Percentiles rank a stretch among this genome's conserved stretches.
Conservation (phyloP, 345 rosid species). For the Melaleuca quinquenervia region DNA sequence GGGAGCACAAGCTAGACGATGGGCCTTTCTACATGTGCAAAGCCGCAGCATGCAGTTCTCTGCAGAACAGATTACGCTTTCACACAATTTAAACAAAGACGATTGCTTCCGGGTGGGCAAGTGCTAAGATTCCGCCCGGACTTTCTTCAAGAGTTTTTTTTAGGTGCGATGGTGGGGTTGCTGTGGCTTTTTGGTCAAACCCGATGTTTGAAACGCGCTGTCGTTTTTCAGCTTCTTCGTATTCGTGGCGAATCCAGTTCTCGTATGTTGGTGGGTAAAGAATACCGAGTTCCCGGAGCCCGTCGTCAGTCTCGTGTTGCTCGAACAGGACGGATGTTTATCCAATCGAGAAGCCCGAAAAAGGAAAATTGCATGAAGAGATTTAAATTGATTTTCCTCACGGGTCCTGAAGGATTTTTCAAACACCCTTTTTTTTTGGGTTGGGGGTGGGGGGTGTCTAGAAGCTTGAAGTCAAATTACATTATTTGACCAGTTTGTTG, state of each 20-base stretch:
- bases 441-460: not conserved
- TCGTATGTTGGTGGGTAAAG: not conserved
- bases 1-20: not conserved
- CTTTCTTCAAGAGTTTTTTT: not conserved
- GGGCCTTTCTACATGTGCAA: not conserved
- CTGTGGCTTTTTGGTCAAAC: not conserved
- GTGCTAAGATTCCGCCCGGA: not conserved
- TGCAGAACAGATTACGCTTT: not conserved
- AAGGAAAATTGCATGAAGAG: not conserved
- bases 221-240: not conserved
- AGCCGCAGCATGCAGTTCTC: not conserved
- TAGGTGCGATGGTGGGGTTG: not conserved
- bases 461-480: not conserved
- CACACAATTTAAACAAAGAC: not conserved
- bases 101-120: not conserved
- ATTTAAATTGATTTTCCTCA: not conserved
- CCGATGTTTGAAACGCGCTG: not conserved
- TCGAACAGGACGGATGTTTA: not conserved
- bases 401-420: not conserved
- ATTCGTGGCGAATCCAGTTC: not conserved
- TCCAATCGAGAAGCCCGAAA: not conserved
- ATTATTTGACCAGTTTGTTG: not conserved
- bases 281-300: not conserved
- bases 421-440: not conserved
- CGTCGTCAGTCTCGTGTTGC: not conserved